Percentiles rank a stretch among this genome's conserved stretches.
Conservation (phyloP, 768 basidiomycete genomes). For the Rubroboletus pulcherrimus region DNA sequence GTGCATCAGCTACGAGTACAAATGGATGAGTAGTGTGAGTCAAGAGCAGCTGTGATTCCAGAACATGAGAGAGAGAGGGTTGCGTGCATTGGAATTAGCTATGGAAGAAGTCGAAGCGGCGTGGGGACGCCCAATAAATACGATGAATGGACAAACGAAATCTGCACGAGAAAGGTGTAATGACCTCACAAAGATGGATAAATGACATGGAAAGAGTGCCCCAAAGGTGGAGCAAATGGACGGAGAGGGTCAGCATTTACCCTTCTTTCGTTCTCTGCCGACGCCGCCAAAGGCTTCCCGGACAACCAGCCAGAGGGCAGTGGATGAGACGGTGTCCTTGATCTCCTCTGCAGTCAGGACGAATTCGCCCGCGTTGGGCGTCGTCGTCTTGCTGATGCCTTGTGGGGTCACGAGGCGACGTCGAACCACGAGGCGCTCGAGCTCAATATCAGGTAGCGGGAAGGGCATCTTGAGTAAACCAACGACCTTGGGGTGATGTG, state of each 20-base stretch:
- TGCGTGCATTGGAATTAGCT: neutral
- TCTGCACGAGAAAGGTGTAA: slow-evolving; percentile 5
- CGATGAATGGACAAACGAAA: slow-evolving; percentile 8
- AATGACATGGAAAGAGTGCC: slow-evolving; percentile 3
- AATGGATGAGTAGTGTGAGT: slow-evolving; percentile 15
- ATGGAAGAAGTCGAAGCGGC: slow-evolving; percentile 7
- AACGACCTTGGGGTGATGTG: slow-evolving; percentile 94
- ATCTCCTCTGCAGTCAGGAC: slow-evolving; percentile 85
- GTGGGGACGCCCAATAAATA: slow-evolving; percentile 17
- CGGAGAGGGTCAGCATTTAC: slow-evolving; percentile 48
- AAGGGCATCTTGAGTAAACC: slow-evolving; percentile 89
- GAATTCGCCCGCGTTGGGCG: slow-evolving; percentile 33
- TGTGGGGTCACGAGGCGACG: slow-evolving; percentile 41
- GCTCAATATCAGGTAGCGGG: slow-evolving; percentile 77
- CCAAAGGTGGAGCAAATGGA: neutral
- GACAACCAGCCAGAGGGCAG: slow-evolving; percentile 87
- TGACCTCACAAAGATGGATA: slow-evolving; percentile 16
- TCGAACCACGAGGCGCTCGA: slow-evolving; percentile 54
- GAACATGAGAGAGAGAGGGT: neutral
- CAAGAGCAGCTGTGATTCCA: slow-evolving; percentile 7
- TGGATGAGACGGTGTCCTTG: slow-evolving; percentile 87
- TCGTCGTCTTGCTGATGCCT: slow-evolving; percentile 24
- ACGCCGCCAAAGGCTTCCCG: slow-evolving; percentile 91
- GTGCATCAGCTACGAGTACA: slow-evolving; percentile 21
- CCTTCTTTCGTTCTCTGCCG: slow-evolving; percentile 73